Percentiles rank a stretch among this genome's conserved stretches.
Conservation (phyloP, 2,329 filamentous ascomycete genomes). For the Trichophaea hybrida region DNA sequence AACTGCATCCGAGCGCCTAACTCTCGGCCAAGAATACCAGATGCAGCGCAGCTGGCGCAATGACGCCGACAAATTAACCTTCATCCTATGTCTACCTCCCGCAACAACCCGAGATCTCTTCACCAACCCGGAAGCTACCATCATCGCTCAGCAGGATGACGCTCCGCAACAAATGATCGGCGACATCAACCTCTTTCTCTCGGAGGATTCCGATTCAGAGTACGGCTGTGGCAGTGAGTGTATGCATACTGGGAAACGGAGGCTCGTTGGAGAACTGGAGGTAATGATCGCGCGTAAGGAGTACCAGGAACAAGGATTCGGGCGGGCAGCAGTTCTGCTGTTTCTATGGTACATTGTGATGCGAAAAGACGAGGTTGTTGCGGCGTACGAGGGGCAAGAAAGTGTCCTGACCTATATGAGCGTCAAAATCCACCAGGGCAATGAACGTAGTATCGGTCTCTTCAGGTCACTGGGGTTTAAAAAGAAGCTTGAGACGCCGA, state of each 20-base stretch:
- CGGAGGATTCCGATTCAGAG: constrained; percentile 28
- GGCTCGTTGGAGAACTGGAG: constrained; percentile 54
- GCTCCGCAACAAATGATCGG: constrained; percentile 47
- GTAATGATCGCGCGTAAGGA: constrained; percentile 61
- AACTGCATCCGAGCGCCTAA: constrained; percentile 76
- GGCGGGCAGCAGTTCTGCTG: constrained; percentile 47
- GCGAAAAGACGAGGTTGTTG: constrained; percentile 42
- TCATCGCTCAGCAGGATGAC: constrained; percentile 40
- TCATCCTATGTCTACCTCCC: constrained; percentile 57
- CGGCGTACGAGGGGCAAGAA: constrained; percentile 31
- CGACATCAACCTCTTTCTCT: constrained; percentile 69
- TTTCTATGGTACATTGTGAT: constrained; percentile 55
- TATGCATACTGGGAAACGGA: constrained; percentile 7
- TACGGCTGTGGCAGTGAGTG: constrained; percentile 27
- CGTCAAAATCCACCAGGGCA: constrained; percentile 47
- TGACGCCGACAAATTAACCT: constrained; percentile 77
- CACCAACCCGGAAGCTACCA: constrained; percentile 2
- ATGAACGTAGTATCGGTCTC: constrained; percentile 42
- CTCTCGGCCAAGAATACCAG: constrained; percentile 65
- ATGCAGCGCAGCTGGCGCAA: constrained; percentile 82
- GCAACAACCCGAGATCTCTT: not conserved
- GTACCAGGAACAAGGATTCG: constrained; percentile 49
- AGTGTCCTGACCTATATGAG: constrained; percentile 33
- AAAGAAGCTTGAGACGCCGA: constrained; percentile 38
- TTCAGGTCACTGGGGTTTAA: constrained; percentile 48